Conservation (phyloP, 2,329 filamentous ascomycete genomes). For the Epichloe amarillans region DNA sequence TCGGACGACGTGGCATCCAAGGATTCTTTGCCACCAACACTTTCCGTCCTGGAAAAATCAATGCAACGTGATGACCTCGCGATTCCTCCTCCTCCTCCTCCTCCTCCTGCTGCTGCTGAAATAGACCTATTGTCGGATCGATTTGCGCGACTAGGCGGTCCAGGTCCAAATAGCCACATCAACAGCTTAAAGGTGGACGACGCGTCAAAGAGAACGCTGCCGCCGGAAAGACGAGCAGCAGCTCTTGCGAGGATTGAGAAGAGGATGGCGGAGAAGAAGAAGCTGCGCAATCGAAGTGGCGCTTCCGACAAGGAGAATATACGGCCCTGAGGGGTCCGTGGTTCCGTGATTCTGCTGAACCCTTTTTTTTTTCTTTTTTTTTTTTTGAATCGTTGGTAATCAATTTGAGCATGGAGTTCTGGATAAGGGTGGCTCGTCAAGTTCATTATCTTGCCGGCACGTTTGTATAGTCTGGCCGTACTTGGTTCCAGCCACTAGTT, state of each 20-base stretch:
- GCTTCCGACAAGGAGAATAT: slow-evolving; percentile 39
- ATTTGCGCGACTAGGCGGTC: slow-evolving; percentile 31
- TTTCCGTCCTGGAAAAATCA: slow-evolving; percentile 15
- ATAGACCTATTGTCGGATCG: slow-evolving; percentile 33
- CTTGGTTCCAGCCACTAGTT: not conserved
- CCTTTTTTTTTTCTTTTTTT: not conserved
- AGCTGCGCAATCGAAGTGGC: slow-evolving; percentile 16
- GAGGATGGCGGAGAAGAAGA: slow-evolving; percentile 37
- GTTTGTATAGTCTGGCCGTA: not conserved
- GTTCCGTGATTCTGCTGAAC: not conserved
- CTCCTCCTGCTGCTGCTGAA: slow-evolving; percentile 9
- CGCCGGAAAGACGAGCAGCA: slow-evolving; percentile 38
- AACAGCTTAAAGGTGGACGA: slow-evolving; percentile 21
- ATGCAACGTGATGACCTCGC: slow-evolving; percentile 9
- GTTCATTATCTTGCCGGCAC: not conserved
- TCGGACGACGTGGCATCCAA: slow-evolving; percentile 19
- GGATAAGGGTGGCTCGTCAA: not conserved
- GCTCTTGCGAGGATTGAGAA: slow-evolving; percentile 41
- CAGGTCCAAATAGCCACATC: slow-evolving; percentile 17
- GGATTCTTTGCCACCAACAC: slow-evolving; percentile 13
- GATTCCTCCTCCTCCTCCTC: not conserved
- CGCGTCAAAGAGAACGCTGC: slow-evolving; percentile 29
- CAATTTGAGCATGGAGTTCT: slow-evolving; percentile 13
- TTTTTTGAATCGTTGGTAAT: not conserved
- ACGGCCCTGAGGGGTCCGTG: slow-evolving; percentile 16